Conservation (phyloP, 768 basidiomycete species). For the Pleurotus tuoliensis region DNA sequence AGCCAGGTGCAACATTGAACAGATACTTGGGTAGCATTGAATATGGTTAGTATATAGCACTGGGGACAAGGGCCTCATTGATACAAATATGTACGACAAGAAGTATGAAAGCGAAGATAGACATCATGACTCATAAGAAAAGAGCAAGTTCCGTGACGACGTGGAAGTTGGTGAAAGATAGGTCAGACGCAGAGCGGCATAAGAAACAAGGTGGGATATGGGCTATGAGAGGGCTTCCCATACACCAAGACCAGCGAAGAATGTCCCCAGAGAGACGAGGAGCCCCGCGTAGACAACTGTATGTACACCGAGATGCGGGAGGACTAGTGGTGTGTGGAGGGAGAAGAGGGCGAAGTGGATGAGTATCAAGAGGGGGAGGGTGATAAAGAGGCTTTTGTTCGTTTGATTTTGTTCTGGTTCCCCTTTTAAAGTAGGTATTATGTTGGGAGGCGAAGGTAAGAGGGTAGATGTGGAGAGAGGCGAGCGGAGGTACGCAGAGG, state of each 20-base stretch:
- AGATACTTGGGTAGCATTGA: no score
- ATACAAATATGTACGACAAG: no score
- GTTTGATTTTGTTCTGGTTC: constrained; percentile 15
- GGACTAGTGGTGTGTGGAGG: constrained; percentile 62
- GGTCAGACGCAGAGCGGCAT: no score
- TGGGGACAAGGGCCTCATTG: no score
- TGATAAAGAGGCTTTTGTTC: constrained; percentile 33
- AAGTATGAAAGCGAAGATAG: no score
- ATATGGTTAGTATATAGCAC: no score
- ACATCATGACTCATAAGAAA: no score
- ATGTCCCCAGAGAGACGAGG: constrained; percentile 60
- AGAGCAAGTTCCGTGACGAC: no score
- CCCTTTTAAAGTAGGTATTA: not conserved
- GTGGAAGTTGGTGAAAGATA: no score
- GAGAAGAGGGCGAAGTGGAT: constrained; percentile 55
- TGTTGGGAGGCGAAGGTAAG: constrained; percentile 8
- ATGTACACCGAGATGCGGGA: constrained; percentile 74
- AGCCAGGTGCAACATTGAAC: no score
- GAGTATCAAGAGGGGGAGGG: constrained; percentile 38
- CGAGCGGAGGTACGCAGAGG: constrained; percentile 58
- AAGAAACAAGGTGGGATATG: no score
- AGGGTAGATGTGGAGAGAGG: constrained; percentile 24
- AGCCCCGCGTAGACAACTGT: constrained; percentile 69
- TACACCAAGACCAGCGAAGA: constrained; percentile 69
- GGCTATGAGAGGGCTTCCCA: constrained; percentile 62